Evolutionary conservation across 1,284 basidiomycete species (phyloP).

Genomic region (Athelia psychrophila): DNA sequence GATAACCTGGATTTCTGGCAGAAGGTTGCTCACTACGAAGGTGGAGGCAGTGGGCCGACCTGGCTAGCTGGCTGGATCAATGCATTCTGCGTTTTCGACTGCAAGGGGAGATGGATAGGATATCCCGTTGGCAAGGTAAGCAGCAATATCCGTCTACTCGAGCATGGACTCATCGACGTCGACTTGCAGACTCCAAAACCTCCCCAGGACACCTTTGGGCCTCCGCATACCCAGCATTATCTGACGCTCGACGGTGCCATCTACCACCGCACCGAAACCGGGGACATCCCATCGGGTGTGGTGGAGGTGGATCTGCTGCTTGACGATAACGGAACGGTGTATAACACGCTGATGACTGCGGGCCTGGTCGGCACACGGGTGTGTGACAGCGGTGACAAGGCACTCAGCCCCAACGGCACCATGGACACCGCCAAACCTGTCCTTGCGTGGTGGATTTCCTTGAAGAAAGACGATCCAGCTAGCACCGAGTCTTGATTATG

Average conservation of each 20-base stretch:
- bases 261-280: slow-evolving; percentile 31
- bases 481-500: too few species aligned
- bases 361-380: slow-evolving; percentile 35
- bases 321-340: slow-evolving; percentile 28
- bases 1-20: slow-evolving; percentile 29
- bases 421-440: slow-evolving; percentile 29
- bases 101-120: slow-evolving; percentile 21
- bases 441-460: slow-evolving; percentile 31
- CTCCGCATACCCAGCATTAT: too few species aligned
- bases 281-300: slow-evolving; percentile 33
- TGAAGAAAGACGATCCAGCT: slow-evolving; percentile 1
- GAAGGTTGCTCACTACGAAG: slow-evolving; percentile 19
- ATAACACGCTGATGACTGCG: slow-evolving; percentile 34
- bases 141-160: too few species aligned
- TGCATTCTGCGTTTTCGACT: too few species aligned
- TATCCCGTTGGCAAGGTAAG: not conserved
- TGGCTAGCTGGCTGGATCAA: too few species aligned
- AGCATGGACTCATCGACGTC: too few species aligned
- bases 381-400: slow-evolving; percentile 28
- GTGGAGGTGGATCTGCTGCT: slow-evolving; percentile 37
- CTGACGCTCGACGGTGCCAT: slow-evolving; percentile 30
- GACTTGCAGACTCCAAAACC: too few species aligned
- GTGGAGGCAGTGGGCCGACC: too few species aligned
- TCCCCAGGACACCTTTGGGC: slow-evolving; percentile 5
- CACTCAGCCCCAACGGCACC: slow-evolving; percentile 22